Conservation (phyloP, 2,329 filamentous ascomycete species). For the Paramyrothecium roridum region DNA sequence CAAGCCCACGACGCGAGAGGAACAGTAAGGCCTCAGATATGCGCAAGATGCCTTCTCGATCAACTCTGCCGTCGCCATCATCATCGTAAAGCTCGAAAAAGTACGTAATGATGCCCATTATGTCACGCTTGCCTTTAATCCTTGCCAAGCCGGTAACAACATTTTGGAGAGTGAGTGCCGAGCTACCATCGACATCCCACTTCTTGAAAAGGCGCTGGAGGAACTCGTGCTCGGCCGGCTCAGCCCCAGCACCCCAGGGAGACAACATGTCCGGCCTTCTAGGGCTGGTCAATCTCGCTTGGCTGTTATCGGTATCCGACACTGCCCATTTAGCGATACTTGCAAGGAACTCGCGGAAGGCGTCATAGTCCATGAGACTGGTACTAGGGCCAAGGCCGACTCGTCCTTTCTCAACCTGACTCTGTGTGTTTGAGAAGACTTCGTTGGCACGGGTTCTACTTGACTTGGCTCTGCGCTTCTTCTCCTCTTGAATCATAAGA, state of each 20-base stretch:
- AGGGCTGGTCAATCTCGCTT: conserved; percentile 52
- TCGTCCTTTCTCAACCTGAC: conserved; percentile 74
- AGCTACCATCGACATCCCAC: conserved; percentile 79
- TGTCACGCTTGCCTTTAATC: conserved; percentile 90
- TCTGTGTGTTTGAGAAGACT: conserved; percentile 31
- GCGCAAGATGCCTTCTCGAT: conserved; percentile 88
- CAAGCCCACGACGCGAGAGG: conserved; percentile 82
- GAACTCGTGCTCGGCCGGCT: conserved; percentile 92
- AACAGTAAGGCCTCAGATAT: conserved; percentile 95
- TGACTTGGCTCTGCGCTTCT: conserved; percentile 61
- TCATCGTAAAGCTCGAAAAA: conserved; percentile 98
- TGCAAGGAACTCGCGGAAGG: conserved; percentile 90
- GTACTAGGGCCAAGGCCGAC: conserved; percentile 87
- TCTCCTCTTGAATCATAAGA: conserved; percentile 73
- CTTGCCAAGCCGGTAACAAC: conserved; percentile 87
- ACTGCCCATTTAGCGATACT: conserved; percentile 90
- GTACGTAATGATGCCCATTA: conserved; percentile 96
- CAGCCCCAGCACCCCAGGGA: conserved; percentile 54
- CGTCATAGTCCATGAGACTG: conserved; percentile 95
- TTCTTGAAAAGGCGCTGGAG: conserved; percentile 81
- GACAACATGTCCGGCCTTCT: conserved; percentile 43
- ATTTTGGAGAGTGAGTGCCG: conserved; percentile 82
- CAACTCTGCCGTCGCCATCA: conserved; percentile 83
- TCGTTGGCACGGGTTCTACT: conserved; percentile 41
- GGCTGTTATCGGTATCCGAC: conserved; percentile 65